Base-by-base conservation (phyloP, 805 yeast genomes). In the Metschnikowia hibisci region DNA sequence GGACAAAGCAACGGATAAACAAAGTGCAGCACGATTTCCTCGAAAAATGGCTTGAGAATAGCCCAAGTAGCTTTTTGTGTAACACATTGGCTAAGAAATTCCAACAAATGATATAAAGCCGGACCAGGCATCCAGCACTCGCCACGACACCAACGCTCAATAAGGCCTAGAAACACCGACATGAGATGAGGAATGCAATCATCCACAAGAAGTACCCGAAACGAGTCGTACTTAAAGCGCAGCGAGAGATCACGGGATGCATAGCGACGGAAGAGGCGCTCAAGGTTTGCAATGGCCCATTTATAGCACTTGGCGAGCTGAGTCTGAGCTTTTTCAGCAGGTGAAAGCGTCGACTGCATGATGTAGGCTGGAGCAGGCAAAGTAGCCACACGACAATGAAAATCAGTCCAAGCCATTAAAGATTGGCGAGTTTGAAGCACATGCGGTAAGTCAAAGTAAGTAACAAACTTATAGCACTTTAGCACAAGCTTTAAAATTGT, bases 241-340 rank as follows among this genome's bases (percentile, higher is more conserved):
- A 60, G 61, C 9, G 72, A 53, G 34, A 76, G 54, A 20, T 44
- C 55, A 5, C 63, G 62, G 0, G 86, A 76, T 1, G 84, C 87
- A 57, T 84, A 89, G 53, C 91, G 74, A 41, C 74, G 75, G 55
- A 86, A 86, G 3, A 89, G 60, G 51, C 95, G 77, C 51, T 74
- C 76, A 32, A 90, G 60, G 60, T 87, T 88, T 18, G 87, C 88
- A 56, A 81, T 81, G 0, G 95, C 79, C 97, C 98, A 91, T 62
- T 91, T 70, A 51, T 67, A 63, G 44, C 70, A 65, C 47, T 93
- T 67, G 77, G 90, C 53, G 80, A 77, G 64, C 80, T 91, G 58
- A 70, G 82, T 84, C 84, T 85, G 38, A 80, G 63, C 53, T 50
- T 58, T 63, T 34, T 69, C 74, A 46, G 79, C 69, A 32, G 79